Conservation (phyloP, 768 basidiomycete species). For the Leccinum obscurum region DNA sequence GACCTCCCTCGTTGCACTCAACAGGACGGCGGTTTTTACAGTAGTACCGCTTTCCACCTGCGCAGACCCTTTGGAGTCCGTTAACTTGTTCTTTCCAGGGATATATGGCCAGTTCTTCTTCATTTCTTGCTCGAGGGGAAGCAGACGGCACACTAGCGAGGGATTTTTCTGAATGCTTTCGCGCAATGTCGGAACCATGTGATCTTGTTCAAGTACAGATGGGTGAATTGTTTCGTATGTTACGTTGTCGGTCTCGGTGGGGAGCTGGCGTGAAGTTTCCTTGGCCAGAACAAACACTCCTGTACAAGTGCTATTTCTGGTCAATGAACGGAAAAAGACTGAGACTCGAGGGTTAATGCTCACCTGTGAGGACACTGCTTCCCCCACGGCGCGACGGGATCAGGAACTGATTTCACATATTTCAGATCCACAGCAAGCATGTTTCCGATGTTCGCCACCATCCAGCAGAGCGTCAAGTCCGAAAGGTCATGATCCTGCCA, state of each 20-base stretch:
- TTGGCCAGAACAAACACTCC: conserved; percentile 56
- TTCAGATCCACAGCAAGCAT: conserved; percentile 55
- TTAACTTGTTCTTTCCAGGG: conserved; percentile 22
- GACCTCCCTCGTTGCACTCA: conserved; percentile 22
- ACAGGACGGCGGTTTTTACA: conserved; percentile 8
- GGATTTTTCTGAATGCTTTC: conserved; percentile 43
- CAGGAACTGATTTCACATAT: conserved; percentile 49
- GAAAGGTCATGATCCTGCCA: conserved; percentile 67
- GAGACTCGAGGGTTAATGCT: conserved; percentile 21
- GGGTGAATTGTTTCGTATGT: conserved; percentile 64
- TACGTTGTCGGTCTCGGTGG: conserved; percentile 41
- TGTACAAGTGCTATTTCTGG: conserved; percentile 41
- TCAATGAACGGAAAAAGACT: conserved; percentile 1
- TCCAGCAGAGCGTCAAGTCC: conserved; percentile 63
- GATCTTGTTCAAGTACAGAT: conserved; percentile 52
- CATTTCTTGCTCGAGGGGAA: conserved; percentile 54
- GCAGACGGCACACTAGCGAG: conserved; percentile 42
- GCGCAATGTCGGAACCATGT: conserved; percentile 35
- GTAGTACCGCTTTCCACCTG: conserved; percentile 5
- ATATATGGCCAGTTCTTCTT: conserved; percentile 48
- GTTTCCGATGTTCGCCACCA: conserved; percentile 57
- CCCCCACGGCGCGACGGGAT: conserved; percentile 62
- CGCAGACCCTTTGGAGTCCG: conserved; percentile 10
- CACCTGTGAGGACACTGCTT: conserved; percentile 63
- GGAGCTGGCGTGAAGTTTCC: conserved; percentile 47